phyloP scores from a whole-genome alignment of 2,329 filamentous ascomycete genomes.

The Scleromitrula shiraiana region DNA sequence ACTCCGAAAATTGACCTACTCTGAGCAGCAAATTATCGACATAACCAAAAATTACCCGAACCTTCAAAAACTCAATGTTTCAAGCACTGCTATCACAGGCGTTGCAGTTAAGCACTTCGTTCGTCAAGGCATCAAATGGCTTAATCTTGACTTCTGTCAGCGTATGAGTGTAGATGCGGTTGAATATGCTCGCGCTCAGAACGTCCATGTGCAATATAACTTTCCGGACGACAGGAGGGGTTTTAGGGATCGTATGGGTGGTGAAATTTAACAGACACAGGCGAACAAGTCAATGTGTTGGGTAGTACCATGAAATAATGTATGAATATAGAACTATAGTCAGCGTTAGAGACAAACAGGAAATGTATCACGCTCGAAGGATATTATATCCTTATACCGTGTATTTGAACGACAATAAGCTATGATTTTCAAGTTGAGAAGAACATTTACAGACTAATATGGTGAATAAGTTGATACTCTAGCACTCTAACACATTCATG shows the following conservation, averaged over 20 bases:
- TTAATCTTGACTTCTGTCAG: slow-evolving; percentile 24
- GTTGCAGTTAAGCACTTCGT: slow-evolving; percentile 29
- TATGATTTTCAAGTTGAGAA: too few relatives aligned
- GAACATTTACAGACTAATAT: too few relatives aligned
- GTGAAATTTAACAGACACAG: too few relatives aligned
- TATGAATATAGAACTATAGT: too few relatives aligned
- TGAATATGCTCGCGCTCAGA: slow-evolving; percentile 26
- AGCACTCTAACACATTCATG: too few relatives aligned
- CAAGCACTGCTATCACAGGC: slow-evolving; percentile 26
- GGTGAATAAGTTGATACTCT: too few relatives aligned
- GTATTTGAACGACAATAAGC: too few relatives aligned
- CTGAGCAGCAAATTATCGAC: slow-evolving; percentile 16
- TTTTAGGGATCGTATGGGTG: background rate
- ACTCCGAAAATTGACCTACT: slow-evolving; percentile 9
- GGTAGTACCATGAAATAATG: too few relatives aligned
- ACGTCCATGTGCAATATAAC: slow-evolving; percentile 20
- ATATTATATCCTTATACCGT: too few relatives aligned
- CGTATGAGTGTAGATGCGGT: slow-evolving; percentile 27
- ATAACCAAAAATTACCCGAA: slow-evolving; percentile 22
- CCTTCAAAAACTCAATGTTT: slow-evolving; percentile 23
- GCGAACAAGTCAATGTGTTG: too few relatives aligned
- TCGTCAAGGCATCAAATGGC: slow-evolving; percentile 20
- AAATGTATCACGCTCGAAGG: too few relatives aligned
- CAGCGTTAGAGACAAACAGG: too few relatives aligned
- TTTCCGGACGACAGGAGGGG: background rate